These are phyloP conservation scores for Nicotiana benthamiana DNA, from an alignment of 257 asterid genomes.

Conservation along the genomic window DNA sequence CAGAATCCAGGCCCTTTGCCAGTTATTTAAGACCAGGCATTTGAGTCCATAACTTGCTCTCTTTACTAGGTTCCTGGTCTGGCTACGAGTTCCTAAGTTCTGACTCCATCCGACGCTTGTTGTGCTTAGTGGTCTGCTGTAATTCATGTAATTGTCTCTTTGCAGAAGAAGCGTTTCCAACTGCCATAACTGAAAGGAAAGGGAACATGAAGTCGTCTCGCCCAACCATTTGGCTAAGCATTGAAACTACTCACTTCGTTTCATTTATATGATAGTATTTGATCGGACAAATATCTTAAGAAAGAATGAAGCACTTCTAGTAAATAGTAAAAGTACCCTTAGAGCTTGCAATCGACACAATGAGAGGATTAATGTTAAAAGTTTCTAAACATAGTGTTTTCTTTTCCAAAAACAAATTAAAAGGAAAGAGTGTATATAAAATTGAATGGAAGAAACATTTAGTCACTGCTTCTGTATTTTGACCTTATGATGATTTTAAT, in stretches of 20 bases:
- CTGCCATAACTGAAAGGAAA: constrained; percentile 71
- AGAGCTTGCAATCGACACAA: not conserved
- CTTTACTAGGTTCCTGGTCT: constrained; percentile 18
- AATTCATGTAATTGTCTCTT: constrained; percentile 73
- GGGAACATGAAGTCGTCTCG: not conserved
- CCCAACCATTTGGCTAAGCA: not conserved
- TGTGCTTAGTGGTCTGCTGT: constrained; percentile 77
- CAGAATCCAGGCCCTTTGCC: constrained; percentile 75
- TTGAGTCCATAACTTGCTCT: constrained; percentile 19
- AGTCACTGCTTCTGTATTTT: no score
- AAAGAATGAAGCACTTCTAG: no score
- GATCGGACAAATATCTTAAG: not conserved
- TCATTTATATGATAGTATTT: not conserved
- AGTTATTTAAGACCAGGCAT: constrained; percentile 44
- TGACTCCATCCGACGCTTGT: constrained; percentile 65
- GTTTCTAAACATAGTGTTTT: no score
- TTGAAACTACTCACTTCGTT: not conserved
- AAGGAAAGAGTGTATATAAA: no score
- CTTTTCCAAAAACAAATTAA: no score
- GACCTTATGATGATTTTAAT: no score
- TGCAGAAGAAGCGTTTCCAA: constrained; percentile 77
- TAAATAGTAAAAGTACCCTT: not conserved
- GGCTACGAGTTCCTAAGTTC: constrained; percentile 26
- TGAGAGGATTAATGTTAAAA: no score
- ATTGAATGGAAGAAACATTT: no score